Evolutionary conservation across 2,329 filamentous ascomycete species (phyloP).

Genomic region (Pseudogymnoascus sp.): DNA sequence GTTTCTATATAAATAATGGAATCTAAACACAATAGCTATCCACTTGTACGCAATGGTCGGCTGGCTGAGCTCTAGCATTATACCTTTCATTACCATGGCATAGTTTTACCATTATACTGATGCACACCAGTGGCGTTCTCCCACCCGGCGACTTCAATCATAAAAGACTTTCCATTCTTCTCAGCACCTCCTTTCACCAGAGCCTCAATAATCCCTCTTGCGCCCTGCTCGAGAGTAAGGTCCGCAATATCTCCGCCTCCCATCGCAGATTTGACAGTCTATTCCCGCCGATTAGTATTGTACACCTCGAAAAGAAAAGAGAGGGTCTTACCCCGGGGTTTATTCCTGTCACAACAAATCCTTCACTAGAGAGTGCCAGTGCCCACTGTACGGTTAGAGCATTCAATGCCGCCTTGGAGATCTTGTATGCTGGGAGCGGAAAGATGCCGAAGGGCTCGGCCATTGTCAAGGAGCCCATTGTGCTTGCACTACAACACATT

Average conservation of each 20-base stretch:
- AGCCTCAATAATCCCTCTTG: constrained; percentile 9
- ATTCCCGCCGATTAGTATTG: background rate
- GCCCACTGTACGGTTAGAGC: constrained; percentile 16
- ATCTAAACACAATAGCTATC: background rate
- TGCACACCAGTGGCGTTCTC: constrained; percentile 12
- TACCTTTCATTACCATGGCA: constrained; percentile 12
- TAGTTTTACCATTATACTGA: constrained; percentile 9
- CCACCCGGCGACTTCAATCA: constrained; percentile 14
- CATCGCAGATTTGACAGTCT: constrained; percentile 10
- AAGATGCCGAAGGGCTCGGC: background rate
- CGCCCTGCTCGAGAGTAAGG: constrained; percentile 11
- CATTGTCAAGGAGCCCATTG: background rate
- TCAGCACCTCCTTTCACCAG: background rate
- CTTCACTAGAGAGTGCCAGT: background rate
- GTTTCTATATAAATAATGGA: too few species aligned
- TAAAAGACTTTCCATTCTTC: constrained; percentile 12
- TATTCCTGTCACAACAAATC: constrained; percentile 1
- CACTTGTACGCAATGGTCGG: background rate
- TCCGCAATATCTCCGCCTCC: constrained; percentile 9
- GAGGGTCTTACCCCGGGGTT: background rate
- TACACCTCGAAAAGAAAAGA: background rate
- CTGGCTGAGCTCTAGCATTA: background rate
- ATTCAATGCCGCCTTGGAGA: constrained; percentile 21
- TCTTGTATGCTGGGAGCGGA: constrained; percentile 15
- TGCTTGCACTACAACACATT: background rate